These are phyloP conservation scores for Sporothrix sp. DNA, from an alignment of 2,329 filamentous ascomycete genomes.

Conservation along the genomic window DNA sequence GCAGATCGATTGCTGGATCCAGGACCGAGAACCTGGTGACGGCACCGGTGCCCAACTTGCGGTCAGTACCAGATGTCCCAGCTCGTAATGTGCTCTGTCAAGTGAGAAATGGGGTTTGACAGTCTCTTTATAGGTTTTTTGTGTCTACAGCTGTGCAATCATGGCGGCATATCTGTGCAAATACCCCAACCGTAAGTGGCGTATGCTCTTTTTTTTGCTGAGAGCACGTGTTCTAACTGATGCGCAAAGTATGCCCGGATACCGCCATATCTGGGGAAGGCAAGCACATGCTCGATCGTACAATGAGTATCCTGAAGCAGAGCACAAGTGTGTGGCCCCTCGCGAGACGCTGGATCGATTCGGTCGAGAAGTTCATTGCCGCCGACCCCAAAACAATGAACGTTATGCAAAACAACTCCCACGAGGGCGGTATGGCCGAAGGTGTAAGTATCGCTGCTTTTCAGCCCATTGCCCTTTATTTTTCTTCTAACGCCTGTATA, in stretches of 20 bases:
- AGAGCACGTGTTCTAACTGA: neutral
- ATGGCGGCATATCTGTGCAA: slow-evolving; percentile 41
- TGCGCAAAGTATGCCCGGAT: slow-evolving; percentile 31
- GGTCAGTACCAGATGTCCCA: slow-evolving; percentile 21
- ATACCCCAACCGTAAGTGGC: slow-evolving; percentile 24
- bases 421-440: slow-evolving; percentile 40
- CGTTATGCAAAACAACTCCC: slow-evolving; percentile 15
- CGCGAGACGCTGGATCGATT: slow-evolving; percentile 38
- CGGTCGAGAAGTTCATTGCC: slow-evolving; percentile 33
- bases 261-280: slow-evolving; percentile 29
- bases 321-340: slow-evolving; percentile 42
- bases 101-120: neutral
- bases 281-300: slow-evolving; percentile 35
- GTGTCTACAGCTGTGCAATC: slow-evolving; percentile 42
- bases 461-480: neutral
- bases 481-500: neutral
- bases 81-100: too few species aligned
- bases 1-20: slow-evolving; percentile 41
- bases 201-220: neutral
- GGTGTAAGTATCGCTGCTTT: slow-evolving; percentile 24
- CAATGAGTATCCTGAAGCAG: slow-evolving; percentile 34
- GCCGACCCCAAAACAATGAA: slow-evolving; percentile 32
- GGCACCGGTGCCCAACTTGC: slow-evolving; percentile 42
- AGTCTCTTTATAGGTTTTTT: slow-evolving; percentile 30
- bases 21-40: slow-evolving; percentile 33